A percentile compares a stretch with the other conserved stretches of the same genome.
Conservation (phyloP, 768 basidiomycete species). For the Phlebiopsis gigantea region DNA sequence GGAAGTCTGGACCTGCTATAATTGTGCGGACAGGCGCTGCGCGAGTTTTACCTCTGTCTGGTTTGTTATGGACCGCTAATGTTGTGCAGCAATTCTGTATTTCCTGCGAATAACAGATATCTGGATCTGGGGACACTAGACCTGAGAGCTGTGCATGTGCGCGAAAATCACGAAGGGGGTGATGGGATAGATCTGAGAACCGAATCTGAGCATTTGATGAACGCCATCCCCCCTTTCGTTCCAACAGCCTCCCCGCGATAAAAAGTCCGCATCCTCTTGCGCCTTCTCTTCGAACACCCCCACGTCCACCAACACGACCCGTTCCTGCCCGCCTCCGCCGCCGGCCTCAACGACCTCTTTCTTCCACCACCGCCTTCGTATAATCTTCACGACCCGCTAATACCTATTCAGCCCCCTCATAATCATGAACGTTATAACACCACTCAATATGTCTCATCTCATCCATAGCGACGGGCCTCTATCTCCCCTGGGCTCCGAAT, state of each 20-base stretch:
- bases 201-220: not conserved
- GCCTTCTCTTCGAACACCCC: slow-evolving; percentile 6
- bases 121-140: not conserved
- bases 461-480: slow-evolving; percentile 54
- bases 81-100: not conserved
- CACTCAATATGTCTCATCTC: slow-evolving; percentile 48
- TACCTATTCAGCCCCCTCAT: slow-evolving; percentile 3
- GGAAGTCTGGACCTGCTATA: not conserved
- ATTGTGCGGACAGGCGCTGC: slow-evolving; percentile 1
- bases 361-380: not conserved
- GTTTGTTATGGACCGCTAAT: too few relatives aligned
- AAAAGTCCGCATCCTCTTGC: slow-evolving; percentile 10
- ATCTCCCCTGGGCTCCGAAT: slow-evolving; percentile 35
- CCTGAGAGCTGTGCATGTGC: slow-evolving; percentile 7
- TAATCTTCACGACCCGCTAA: not conserved
- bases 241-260: not conserved
- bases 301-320: not conserved
- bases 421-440: slow-evolving; percentile 20
- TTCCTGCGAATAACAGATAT: not conserved
- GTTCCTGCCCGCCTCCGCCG: slow-evolving; percentile 1
- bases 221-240: slow-evolving; percentile 1
- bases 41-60: not conserved
- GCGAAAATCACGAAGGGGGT: slow-evolving; percentile 3
- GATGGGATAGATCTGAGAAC: slow-evolving; percentile 3
- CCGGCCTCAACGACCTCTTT: not conserved